Percentiles rank a stretch among this genome's conserved stretches.
These are phyloP conservation scores for Boechera divaricarpa DNA, from an alignment of 345 rosid genomes.

Conservation along the genomic window DNA sequence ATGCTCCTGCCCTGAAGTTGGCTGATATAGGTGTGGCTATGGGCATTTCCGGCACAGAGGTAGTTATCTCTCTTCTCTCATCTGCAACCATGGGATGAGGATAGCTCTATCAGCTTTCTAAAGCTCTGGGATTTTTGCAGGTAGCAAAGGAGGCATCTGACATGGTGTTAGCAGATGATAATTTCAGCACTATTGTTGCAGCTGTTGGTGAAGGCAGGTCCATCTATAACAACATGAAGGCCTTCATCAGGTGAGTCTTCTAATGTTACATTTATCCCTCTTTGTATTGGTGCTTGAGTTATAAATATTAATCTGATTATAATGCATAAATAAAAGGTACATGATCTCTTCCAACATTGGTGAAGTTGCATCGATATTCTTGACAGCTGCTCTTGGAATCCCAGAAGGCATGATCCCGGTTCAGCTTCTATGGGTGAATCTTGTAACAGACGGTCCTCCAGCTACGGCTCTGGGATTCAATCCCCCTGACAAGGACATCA, in stretches of 20 bases:
- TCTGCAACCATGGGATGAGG: neutral
- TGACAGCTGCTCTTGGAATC: slow-evolving; percentile 97
- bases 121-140: slow-evolving; percentile 45
- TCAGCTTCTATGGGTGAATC: slow-evolving; percentile 99
- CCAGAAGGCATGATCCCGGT: slow-evolving; percentile 99
- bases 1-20: slow-evolving; percentile 96
- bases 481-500: slow-evolving; percentile 91
- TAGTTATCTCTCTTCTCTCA: slow-evolving; percentile 34
- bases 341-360: slow-evolving; percentile 99
- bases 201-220: slow-evolving; percentile 99
- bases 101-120: neutral
- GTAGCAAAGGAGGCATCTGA: slow-evolving; percentile 99
- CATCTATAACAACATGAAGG: slow-evolving; percentile 95
- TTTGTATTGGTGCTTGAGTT: slow-evolving; percentile 19
- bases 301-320: slow-evolving; percentile 51
- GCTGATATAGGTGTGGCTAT: slow-evolving; percentile 99
- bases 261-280: neutral
- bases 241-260: slow-evolving; percentile 79
- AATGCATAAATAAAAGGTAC: slow-evolving; percentile 62
- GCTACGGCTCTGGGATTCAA: slow-evolving; percentile 98
- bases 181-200: slow-evolving; percentile 92
- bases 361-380: slow-evolving; percentile 94
- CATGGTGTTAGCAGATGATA: slow-evolving; percentile 99
- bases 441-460: slow-evolving; percentile 98
- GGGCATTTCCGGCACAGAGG: slow-evolving; percentile 99